Evolutionary conservation across 2,329 filamentous ascomycete species (phyloP).

Genomic region (Penicillium sp.): DNA sequence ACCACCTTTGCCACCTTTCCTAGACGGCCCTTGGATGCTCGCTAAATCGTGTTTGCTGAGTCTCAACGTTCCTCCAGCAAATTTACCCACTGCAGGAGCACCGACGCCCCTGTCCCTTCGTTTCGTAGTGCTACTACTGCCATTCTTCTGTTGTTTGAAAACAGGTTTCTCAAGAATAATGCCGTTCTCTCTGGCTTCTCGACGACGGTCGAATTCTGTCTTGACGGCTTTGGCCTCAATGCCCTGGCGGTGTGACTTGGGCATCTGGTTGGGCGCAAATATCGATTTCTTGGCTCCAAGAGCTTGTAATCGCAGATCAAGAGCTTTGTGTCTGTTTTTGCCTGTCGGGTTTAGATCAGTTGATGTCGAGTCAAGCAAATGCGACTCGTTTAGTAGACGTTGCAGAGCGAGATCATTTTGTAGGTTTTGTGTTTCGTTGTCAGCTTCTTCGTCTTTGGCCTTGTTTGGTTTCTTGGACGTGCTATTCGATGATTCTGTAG

Average conservation of each 20-base stretch:
- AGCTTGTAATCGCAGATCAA: constrained; percentile 76
- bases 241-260: constrained; percentile 80
- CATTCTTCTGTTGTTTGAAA: constrained; percentile 30
- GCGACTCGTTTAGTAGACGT: constrained; percentile 83
- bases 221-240: constrained; percentile 64
- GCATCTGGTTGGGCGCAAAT: constrained; percentile 75
- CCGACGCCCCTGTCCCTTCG: constrained; percentile 64
- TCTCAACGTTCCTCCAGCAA: constrained; percentile 73
- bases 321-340: constrained; percentile 72
- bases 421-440: constrained; percentile 65
- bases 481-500: constrained; percentile 21
- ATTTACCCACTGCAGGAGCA: constrained; percentile 72
- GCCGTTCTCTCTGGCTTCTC: constrained; percentile 83
- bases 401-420: constrained; percentile 92
- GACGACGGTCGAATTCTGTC: constrained; percentile 67
- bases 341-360: constrained; percentile 58
- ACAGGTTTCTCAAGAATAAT: constrained; percentile 71
- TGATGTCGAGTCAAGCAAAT: constrained; percentile 66
- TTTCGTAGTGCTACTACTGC: constrained; percentile 27
- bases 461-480: constrained; percentile 20
- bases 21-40: constrained; percentile 58
- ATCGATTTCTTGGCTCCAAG: constrained; percentile 75
- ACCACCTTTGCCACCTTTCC: constrained; percentile 27
- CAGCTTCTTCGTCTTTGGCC: constrained; percentile 38
- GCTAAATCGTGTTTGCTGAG: constrained; percentile 74